These are phyloP conservation scores for Turritis glabra DNA, from an alignment of 345 rosid genomes.

Conservation along the genomic window DNA sequence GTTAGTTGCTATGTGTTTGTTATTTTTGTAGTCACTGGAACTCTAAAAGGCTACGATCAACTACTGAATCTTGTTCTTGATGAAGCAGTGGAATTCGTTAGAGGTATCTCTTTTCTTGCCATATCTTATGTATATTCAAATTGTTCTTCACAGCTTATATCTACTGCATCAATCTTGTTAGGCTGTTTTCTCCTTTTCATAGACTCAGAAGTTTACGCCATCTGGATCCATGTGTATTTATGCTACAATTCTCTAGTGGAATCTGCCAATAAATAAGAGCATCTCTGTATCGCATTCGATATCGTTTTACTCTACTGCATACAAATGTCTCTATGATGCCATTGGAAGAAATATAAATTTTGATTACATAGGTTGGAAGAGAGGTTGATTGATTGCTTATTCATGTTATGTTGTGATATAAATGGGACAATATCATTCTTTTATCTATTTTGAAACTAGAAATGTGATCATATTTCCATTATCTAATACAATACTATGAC, in stretches of 20 bases:
- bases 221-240: background rate
- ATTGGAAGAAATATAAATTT: background rate
- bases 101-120: constrained; percentile 56
- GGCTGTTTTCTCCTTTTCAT: too few relatives aligned
- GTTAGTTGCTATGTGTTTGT: background rate
- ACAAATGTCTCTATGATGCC: background rate
- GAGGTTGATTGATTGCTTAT: background rate
- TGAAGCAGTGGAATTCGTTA: constrained; percentile 77
- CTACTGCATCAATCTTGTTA: background rate
- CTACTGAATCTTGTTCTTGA: constrained; percentile 92
- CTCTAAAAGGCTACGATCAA: constrained; percentile 92
- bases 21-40: constrained; percentile 86
- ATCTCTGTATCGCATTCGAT: background rate
- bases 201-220: too few relatives aligned
- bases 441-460: background rate
- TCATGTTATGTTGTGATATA: background rate
- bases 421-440: background rate
- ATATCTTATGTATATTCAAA: background rate
- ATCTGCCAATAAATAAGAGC: background rate
- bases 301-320: background rate
- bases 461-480: background rate
- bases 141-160: background rate
- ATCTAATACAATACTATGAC: background rate
- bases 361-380: background rate
- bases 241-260: background rate